Base-by-base conservation (phyloP, 129 eudicot genomes). In the Kitagawia praeruptora region DNA sequence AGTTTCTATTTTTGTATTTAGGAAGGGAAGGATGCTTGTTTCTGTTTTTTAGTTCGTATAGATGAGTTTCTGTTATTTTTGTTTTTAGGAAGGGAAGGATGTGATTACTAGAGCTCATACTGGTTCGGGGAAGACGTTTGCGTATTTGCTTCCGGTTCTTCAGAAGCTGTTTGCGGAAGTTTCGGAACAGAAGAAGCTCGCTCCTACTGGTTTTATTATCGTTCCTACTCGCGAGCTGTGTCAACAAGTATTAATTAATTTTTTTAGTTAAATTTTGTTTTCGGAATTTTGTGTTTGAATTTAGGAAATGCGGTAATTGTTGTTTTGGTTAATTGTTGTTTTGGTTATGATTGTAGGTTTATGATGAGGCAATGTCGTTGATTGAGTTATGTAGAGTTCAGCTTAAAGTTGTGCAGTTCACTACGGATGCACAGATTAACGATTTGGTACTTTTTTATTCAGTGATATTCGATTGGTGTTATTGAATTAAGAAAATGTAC, bases 71-170 rank as follows among this genome's bases (percentile, higher is more conserved):
- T 40, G 42, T 40, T 21, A 23, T 23, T 58, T 58, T 58, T 58
- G 67, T 58, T 15, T 58, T 19, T n/a, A 58, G 67, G 34, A 61
- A n/a, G 77, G 77, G 4, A 75, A 92, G 78, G 99, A 95, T 82
- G 99, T 95, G 76, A 96, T 96, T 8, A 97, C 99, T 47, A 75
- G 98, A 75, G 98, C 99, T 45, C 89, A 96, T 75, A 96, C 99
- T 3, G 99, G 99, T 15, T 96, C 99, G 0, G 99, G 99, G 8
- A 96, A 96, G 86, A 96, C 99, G 8, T 92, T 92, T 47, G 95
- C 98, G 44, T 96, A 96, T 79, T 77, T 96, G 39, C 98, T 96
- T 48, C 99, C 99, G 1, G 79, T 92, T 80, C 87, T 92, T 81
- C 99, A 96, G 80, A 96, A 92, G 84, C 89, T 96, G 39, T 81